Conservation (phyloP, 768 basidiomycete genomes). For the Scleroderma citrinum region DNA sequence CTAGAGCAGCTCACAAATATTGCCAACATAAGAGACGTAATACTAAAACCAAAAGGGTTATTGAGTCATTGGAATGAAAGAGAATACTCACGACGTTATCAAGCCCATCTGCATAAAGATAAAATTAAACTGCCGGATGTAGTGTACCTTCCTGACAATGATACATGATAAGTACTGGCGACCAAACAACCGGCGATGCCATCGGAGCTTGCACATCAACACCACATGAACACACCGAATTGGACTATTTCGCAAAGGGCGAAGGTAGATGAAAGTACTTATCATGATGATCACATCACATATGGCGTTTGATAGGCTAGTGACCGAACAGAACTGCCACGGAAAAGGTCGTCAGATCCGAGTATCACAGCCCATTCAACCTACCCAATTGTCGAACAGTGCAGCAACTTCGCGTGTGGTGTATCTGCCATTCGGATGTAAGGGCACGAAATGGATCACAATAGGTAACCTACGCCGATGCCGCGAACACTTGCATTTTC, state of each 20-base stretch:
- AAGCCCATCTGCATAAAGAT: slow-evolving; percentile 18
- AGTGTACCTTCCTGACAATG: slow-evolving; percentile 4
- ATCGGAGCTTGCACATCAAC: not conserved
- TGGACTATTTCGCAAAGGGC: slow-evolving; percentile 5
- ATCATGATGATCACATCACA: slow-evolving; percentile 17
- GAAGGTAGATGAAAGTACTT: slow-evolving; percentile 13
- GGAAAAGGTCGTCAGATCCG: not conserved
- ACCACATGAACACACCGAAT: slow-evolving; percentile 7
- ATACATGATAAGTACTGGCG: no score
- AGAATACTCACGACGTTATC: slow-evolving; percentile 11
- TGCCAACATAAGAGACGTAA: slow-evolving; percentile 7
- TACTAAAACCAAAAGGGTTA: no score
- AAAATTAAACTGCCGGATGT: slow-evolving; percentile 9
- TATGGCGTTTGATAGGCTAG: slow-evolving; percentile 11
- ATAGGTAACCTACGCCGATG: not conserved
- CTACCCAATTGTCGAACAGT: not conserved
- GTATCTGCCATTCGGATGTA: not conserved
- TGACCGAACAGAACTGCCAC: slow-evolving; percentile 6
- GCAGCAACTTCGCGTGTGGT: no score
- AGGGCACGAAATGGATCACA: not conserved
- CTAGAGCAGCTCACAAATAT: slow-evolving; percentile 6
- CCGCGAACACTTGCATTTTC: not conserved
- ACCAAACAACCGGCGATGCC: no score
- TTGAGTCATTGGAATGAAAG: not conserved
- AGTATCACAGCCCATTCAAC: not conserved